Percentiles rank a stretch among this genome's conserved stretches.
Conservation (phyloP, 225 moss, liverwort and hornwort species). For the Marchantia polymorpha region DNA sequence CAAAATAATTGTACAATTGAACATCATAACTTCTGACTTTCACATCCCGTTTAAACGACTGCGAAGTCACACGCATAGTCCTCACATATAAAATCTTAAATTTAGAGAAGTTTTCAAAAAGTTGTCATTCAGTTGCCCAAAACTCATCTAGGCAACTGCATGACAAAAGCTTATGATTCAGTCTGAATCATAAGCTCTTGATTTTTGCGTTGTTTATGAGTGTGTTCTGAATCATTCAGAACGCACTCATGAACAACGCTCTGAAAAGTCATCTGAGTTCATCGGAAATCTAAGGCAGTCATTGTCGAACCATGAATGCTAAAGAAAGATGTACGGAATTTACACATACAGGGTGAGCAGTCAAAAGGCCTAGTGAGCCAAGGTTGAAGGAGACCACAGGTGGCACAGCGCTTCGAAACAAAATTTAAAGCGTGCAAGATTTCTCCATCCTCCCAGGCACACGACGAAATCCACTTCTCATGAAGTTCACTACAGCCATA, state of each 20-base stretch:
- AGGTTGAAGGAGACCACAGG: constrained; percentile 95
- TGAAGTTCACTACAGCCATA: constrained; percentile 58
- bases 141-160: too few relatives aligned
- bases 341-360: constrained; percentile 60
- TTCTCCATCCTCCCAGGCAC: constrained; percentile 90
- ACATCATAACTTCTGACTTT: too few relatives aligned
- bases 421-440: constrained; percentile 86
- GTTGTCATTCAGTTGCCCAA: too few relatives aligned
- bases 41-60: neutral
- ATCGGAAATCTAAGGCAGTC: too few relatives aligned
- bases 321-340: neutral
- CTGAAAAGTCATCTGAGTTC: too few relatives aligned
- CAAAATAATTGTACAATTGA: too few relatives aligned
- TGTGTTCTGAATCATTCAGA: too few relatives aligned
- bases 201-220: too few relatives aligned
- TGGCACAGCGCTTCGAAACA: constrained; percentile 86
- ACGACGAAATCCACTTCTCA: constrained; percentile 90
- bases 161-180: too few relatives aligned
- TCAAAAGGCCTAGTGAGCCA: constrained; percentile 84
- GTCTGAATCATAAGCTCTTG: too few relatives aligned
- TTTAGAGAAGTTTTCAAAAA: neutral
- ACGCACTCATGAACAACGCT: too few relatives aligned
- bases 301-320: neutral
- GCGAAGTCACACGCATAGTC: too few relatives aligned
- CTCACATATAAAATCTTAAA: neutral